These are phyloP conservation scores for Nasturtium officinale DNA, from an alignment of 345 rosid genomes.

Conservation along the genomic window DNA sequence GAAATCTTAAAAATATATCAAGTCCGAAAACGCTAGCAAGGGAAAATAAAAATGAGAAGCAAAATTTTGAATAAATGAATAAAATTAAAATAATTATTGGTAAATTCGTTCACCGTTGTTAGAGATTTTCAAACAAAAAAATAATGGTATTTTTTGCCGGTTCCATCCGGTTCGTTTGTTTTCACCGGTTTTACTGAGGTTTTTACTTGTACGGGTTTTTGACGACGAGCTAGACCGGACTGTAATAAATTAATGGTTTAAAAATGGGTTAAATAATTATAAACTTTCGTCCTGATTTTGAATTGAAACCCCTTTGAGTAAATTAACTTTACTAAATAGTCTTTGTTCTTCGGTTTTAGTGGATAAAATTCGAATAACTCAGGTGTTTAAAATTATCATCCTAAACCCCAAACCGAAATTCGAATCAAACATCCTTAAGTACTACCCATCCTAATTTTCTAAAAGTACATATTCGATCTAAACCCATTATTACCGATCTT, in stretches of 20 bases:
- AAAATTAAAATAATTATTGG: too few relatives aligned
- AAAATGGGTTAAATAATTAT: background rate
- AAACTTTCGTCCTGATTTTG: background rate
- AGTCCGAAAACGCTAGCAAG: background rate
- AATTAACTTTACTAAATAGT: background rate
- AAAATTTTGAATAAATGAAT: too few relatives aligned
- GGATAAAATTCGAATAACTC: background rate
- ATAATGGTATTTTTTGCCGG: background rate
- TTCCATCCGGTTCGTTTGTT: background rate
- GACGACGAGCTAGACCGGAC: background rate
- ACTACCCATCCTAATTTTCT: background rate
- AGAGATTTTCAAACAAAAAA: background rate
- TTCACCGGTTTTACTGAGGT: background rate
- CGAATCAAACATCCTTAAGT: too few relatives aligned
- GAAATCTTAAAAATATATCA: background rate
- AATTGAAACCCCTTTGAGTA: background rate
- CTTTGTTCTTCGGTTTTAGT: background rate
- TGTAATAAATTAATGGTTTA: background rate
- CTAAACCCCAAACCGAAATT: background rate
- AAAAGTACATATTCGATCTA: background rate
- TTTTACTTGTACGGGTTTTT: background rate
- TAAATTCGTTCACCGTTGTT: too few relatives aligned
- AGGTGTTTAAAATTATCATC: background rate
- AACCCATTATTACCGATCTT: background rate
- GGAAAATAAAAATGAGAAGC: background rate